Base-by-base conservation (phyloP, 306 rosid species). In the Cicer judaicum region DNA sequence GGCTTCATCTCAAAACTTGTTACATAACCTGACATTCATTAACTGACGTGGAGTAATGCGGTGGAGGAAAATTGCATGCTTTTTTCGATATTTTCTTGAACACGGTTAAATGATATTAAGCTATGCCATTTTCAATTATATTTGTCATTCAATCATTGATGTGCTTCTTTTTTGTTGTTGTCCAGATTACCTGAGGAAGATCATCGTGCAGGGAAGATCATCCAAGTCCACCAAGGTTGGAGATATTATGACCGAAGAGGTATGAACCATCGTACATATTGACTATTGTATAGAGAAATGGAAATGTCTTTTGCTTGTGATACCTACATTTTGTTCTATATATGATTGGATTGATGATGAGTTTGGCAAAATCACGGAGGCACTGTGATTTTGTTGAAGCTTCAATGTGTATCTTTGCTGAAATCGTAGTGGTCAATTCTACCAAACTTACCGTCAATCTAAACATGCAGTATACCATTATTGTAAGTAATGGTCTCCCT, bases 211-310 rank as follows among this genome's bases (percentile, higher is more conserved):
- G 84, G 99, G 99, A 68, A 90, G 98, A 77, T 95, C 99, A 55
- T 95, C 99, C 85, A 95, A 95, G 85, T 87, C 97, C 60, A 95
- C 99, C 19, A 95, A 92, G 87, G 99, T 95, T 44, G 99, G 99
- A 68, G 99, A 95, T 81, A 95, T 95, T 74, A 95, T 95, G 99
- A 95, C 99, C 10, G 99, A 95, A 78, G 99, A 95, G 98, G 99
- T 95, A 90, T 63, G 24, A 62, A 16, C 43, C 61, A 24, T 56
- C 39, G 59, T 10, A 18, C 18, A 64, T 64, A 5, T 59, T 10
- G 2, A 59, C 18, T 34, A 34, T 60, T 59, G n/a, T 15, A 12
- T 48, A 11, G 11, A 52, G 43, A 47, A 59, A 16, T 18, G 39
- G 43, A 47, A 59, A 16, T 18, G 39, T 44, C 24, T 52, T 40